These are phyloP conservation scores for Sclerotinia nivalis DNA, from an alignment of 2,329 filamentous ascomycete genomes.

Conservation along the genomic window DNA sequence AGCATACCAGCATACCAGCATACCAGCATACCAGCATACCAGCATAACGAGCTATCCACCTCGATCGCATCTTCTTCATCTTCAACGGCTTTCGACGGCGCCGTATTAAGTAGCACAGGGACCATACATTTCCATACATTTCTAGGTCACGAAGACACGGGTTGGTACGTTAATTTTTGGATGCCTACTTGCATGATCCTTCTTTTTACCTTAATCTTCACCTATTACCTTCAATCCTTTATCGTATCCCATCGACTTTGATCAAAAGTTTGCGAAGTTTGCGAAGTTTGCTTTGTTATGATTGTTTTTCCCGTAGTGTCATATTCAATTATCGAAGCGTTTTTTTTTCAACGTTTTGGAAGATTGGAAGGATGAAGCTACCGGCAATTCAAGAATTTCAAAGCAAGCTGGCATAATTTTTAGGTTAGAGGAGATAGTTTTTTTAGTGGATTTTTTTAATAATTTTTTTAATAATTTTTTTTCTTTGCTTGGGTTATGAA, in stretches of 20 bases:
- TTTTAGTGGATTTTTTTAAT: not conserved
- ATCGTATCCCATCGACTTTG: not conserved
- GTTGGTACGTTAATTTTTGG: slow-evolving; percentile 19
- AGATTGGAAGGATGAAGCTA: not conserved
- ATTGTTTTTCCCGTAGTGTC: not conserved
- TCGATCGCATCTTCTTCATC: slow-evolving; percentile 10
- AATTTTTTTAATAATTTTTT: not conserved
- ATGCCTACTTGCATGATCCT: slow-evolving; percentile 21
- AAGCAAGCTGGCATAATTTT: slow-evolving; percentile 8
- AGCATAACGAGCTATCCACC: not conserved
- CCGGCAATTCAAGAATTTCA: not conserved
- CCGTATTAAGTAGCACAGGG: slow-evolving; percentile 2
- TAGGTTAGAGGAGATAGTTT: not conserved
- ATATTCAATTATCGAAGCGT: slow-evolving; percentile 4
- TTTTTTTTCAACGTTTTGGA: not conserved
- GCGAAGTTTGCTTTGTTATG: not conserved
- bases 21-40: not conserved
- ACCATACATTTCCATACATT: not conserved
- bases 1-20: not conserved
- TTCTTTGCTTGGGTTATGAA: not conserved
- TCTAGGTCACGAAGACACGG: slow-evolving; percentile 19
- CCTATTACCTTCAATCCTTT: slow-evolving; percentile 4
- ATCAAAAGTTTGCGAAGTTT: not conserved
- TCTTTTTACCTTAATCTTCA: not conserved
- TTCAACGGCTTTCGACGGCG: slow-evolving; percentile 17